Base-by-base conservation (phyloP, 495 filamentous ascomycete genomes). In the Apodospora peruviana region DNA sequence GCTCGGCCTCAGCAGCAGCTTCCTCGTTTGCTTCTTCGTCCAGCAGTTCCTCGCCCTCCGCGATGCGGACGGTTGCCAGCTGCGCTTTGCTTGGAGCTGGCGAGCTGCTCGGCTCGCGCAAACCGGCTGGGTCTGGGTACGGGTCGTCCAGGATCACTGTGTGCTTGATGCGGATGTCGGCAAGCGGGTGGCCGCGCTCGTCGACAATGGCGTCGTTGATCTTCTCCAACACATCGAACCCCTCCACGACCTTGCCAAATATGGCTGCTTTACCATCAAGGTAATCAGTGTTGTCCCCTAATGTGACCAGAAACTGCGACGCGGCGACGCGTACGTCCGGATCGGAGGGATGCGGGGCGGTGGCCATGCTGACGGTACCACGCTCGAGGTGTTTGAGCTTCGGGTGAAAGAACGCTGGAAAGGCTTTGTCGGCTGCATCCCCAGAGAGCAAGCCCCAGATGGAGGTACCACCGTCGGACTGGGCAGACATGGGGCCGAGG, bases 291-390 rank as follows among this genome's bases (percentile, higher is more conserved):
- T 88, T 83, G 45, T 94, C 87, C 22, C 87, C 91, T 4, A 91
- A 73, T 4, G 91, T 96, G 45, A 96, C 78, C 52, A 95, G 78
- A 65, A 96, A 96, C 65, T 96, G 91, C 57, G 88, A 94, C 3
- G 79, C 88, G 2, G 88, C 87, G 2, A 93, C 64, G 19, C 88
- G 80, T 52, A 81, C 81, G 53, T 96, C 91, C 3, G 87, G 87
- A 58, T 96, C 86, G 27, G 78, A 75, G 3, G 83, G 72, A 21
- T 85, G 79, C 17, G 87, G 81, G 18, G 82, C 87, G 1, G 91
- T 95, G 20, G 91, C 91, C 87, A 96, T 91, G 72, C 89, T 94
- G 50, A 96, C 90, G 3, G 88, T 95, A 43, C 91, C 91, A 43
- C 84, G 81, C 63, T 93, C 86, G 27, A 78, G 69, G 69, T 96